Evolutionary conservation across 2,329 filamentous ascomycete species (phyloP).

Genomic region (Talaromyces amestolkiae): DNA sequence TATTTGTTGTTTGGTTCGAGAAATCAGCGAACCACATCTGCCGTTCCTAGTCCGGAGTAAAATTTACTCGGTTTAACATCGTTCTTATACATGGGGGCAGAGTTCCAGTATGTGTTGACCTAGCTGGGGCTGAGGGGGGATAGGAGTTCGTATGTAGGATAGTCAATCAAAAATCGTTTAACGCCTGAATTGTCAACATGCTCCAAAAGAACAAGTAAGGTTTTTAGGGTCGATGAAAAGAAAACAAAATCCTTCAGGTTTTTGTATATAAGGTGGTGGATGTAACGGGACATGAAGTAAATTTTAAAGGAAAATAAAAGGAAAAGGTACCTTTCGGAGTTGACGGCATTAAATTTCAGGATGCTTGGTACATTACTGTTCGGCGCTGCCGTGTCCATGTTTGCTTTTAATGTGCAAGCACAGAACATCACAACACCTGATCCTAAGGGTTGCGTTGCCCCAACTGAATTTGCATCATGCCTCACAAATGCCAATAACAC

Average conservation of each 20-base stretch:
- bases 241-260: background rate
- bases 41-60: background rate
- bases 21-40: background rate
- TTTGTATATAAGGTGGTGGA: background rate
- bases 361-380: background rate
- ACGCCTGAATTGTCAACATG: background rate
- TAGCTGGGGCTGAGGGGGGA: background rate
- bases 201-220: background rate
- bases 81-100: background rate
- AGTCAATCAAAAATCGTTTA: background rate
- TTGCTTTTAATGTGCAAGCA: background rate
- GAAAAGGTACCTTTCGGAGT: background rate
- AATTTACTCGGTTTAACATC: background rate
- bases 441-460: background rate
- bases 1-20: background rate
- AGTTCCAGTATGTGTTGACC: background rate
- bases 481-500: background rate
- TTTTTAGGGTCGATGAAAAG: background rate
- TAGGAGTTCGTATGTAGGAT: background rate
- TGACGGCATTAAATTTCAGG: background rate
- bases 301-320: no score
- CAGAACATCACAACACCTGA: conserved; percentile 2
- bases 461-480: background rate
- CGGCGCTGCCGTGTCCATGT: background rate
- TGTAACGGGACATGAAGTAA: no score